Percentiles rank a stretch among this genome's conserved stretches.
These are phyloP conservation scores for Diplodia intermedia DNA, from an alignment of 2,329 filamentous ascomycete species.

Conservation along the genomic window DNA sequence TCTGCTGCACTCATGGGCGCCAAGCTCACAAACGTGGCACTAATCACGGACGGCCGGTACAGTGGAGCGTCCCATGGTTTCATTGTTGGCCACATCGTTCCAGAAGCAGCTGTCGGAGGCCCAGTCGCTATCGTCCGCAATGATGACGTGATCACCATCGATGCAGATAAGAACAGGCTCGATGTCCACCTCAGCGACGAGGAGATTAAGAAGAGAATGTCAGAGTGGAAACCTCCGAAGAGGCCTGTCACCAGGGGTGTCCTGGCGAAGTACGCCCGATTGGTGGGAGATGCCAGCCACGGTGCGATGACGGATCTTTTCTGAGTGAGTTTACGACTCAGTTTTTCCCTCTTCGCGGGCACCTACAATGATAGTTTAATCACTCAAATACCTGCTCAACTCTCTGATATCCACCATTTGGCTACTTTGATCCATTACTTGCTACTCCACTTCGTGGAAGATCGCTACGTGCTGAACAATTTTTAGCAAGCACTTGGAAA, in stretches of 20 bases:
- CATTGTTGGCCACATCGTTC: conserved; percentile 91
- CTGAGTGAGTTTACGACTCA: conserved; percentile 39
- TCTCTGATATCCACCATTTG: background rate
- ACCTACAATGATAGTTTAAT: background rate
- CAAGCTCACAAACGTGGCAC: conserved; percentile 81
- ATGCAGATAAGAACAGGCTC: conserved; percentile 76
- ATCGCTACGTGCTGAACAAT: background rate
- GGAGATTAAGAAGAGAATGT: conserved; percentile 70
- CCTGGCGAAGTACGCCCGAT: conserved; percentile 84
- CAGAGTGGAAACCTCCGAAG: conserved; percentile 73
- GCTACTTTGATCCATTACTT: background rate
- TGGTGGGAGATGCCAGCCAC: conserved; percentile 91
- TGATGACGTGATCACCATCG: conserved; percentile 85
- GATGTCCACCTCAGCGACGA: conserved; percentile 75
- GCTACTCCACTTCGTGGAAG: background rate
- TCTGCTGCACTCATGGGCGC: conserved; percentile 93
- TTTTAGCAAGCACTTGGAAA: background rate
- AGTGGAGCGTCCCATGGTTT: conserved; percentile 89
- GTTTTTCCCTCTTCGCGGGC: no score
- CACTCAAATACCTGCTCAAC: background rate
- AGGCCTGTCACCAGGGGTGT: conserved; percentile 80
- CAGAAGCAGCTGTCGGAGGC: conserved; percentile 87
- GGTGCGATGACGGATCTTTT: conserved; percentile 87
- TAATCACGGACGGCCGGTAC: conserved; percentile 93
- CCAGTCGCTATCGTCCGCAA: conserved; percentile 83